Conservation (phyloP, 805 yeast species). For the Spathaspora boniae region DNA sequence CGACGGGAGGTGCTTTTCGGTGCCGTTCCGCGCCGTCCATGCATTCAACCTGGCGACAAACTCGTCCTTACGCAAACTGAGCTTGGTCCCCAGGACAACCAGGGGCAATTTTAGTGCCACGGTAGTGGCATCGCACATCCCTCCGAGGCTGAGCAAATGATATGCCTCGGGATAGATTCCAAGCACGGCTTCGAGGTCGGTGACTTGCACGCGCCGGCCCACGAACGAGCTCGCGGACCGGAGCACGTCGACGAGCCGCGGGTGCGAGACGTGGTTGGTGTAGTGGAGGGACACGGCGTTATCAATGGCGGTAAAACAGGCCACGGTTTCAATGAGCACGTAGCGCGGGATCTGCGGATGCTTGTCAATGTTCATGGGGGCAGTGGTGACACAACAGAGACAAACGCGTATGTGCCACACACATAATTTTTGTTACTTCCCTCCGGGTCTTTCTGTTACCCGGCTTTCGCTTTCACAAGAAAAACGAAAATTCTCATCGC, state of each 20-base stretch:
- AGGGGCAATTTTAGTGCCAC: conserved; percentile 9
- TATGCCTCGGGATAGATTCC: conserved; percentile 16
- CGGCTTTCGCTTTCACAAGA: no score
- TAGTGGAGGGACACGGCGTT: conserved; percentile 30
- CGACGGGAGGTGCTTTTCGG: conserved; percentile 6
- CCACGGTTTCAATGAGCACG: conserved; percentile 4
- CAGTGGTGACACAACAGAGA: no score
- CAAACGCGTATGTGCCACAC: no score
- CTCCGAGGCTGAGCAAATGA: conserved; percentile 10
- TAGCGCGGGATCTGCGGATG: conserved; percentile 9
- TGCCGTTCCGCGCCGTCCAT: conserved; percentile 22
- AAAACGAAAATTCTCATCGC: no score
- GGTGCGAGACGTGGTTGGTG: conserved; percentile 26
- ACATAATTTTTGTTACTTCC: no score
- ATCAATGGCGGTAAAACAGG: conserved; percentile 26
- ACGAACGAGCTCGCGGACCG: conserved; percentile 17
- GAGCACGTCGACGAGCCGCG: conserved; percentile 20
- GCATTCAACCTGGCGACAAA: conserved; percentile 15
- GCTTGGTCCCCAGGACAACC: not conserved
- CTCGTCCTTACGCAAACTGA: conserved; percentile 15
- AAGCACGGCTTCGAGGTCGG: conserved; percentile 17
- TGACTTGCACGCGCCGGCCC: conserved; percentile 15
- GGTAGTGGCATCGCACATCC: conserved; percentile 10
- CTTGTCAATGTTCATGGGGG: conserved; percentile 5
- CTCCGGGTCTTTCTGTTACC: no score